Percentiles rank a stretch among this genome's conserved stretches.
Evolutionary conservation across 2,329 filamentous ascomycete genomes (phyloP).

Genomic region (Emmonsia crescens): DNA sequence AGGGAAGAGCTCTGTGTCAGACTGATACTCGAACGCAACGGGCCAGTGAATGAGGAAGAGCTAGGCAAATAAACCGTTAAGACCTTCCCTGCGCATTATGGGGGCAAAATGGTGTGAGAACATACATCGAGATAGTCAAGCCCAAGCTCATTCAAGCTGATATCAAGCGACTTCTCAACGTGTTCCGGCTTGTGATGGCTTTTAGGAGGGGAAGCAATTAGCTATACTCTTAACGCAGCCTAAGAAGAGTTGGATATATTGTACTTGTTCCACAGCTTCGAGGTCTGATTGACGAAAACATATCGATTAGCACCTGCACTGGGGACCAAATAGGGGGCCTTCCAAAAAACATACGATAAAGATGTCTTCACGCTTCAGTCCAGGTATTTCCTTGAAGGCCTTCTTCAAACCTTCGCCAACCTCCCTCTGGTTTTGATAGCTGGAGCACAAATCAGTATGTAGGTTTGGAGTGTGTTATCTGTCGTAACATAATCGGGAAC

Average conservation of each 20-base stretch:
- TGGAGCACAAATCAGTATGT: slow-evolving; percentile 3
- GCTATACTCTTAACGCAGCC: neutral
- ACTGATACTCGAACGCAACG: slow-evolving; percentile 25
- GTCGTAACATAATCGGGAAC: neutral
- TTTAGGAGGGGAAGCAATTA: slow-evolving; percentile 16
- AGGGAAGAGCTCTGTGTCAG: slow-evolving; percentile 37
- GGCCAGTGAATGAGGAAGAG: slow-evolving; percentile 40
- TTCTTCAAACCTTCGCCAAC: slow-evolving; percentile 26
- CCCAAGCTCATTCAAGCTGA: slow-evolving; percentile 16
- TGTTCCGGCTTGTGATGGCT: slow-evolving; percentile 33
- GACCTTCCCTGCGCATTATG: slow-evolving; percentile 9
- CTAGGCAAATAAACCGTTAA: slow-evolving; percentile 13
- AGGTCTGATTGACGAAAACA: slow-evolving; percentile 30
- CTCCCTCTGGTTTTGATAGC: slow-evolving; percentile 31
- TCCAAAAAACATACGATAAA: slow-evolving; percentile 26
- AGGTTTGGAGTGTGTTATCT: neutral
- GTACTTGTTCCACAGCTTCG: slow-evolving; percentile 50
- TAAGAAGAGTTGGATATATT: neutral
- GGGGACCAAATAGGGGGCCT: neutral
- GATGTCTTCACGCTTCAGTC: slow-evolving; percentile 31
- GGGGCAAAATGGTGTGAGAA: slow-evolving; percentile 14
- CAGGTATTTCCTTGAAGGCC: slow-evolving; percentile 28
- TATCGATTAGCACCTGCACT: neutral
- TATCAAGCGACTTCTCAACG: slow-evolving; percentile 10
- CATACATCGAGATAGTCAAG: slow-evolving; percentile 39